phyloP scores from a whole-genome alignment of 305 asterid genomes.

The Fraxinus ornus region DNA sequence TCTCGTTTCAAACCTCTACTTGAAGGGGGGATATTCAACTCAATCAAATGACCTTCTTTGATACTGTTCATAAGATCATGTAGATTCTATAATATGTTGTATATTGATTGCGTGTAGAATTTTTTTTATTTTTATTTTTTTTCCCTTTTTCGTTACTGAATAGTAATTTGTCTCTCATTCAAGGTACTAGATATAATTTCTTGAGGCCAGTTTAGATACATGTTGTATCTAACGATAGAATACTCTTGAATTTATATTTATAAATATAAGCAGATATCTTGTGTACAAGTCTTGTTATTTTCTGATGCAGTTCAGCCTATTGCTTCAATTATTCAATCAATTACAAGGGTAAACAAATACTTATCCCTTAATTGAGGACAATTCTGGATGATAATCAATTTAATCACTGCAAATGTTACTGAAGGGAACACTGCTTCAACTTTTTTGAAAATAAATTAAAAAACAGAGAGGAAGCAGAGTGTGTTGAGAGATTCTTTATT shows the following conservation, averaged over 20 bases:
- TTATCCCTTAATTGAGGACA: background rate
- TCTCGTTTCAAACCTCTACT: conserved; percentile 41
- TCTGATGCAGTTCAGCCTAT: too few species aligned
- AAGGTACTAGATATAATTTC: background rate
- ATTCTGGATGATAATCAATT: background rate
- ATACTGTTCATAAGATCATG: background rate
- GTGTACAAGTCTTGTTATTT: too few species aligned
- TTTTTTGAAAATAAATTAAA: background rate
- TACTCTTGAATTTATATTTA: background rate
- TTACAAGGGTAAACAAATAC: too few species aligned
- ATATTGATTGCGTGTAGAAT: background rate
- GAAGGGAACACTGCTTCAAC: background rate
- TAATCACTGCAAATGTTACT: background rate
- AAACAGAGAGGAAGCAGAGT: background rate
- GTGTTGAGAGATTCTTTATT: background rate
- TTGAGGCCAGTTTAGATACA: background rate
- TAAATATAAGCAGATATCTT: too few species aligned
- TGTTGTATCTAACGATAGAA: background rate
- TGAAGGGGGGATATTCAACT: background rate
- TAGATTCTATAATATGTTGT: conserved; percentile 5
- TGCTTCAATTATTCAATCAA: too few species aligned
- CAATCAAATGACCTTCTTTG: background rate
- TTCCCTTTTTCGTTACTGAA: background rate
- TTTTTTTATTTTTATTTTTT: background rate
- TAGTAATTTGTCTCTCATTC: background rate